phyloP scores from a whole-genome alignment of 2,329 filamentous ascomycete species.

The Neobulgaria alba region DNA sequence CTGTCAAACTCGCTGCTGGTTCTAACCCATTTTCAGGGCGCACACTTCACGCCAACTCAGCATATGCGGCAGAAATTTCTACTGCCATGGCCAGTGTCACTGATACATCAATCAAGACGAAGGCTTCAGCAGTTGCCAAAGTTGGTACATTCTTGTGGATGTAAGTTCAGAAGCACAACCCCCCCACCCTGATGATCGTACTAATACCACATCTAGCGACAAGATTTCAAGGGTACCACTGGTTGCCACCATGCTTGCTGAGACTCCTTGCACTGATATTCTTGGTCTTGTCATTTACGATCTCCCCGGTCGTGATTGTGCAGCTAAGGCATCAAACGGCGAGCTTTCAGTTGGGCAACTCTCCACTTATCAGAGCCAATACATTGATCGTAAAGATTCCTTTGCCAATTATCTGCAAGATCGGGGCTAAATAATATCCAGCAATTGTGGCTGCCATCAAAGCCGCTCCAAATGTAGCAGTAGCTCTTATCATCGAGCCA shows the following conservation, averaged over 20 bases:
- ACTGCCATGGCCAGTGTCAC: slow-evolving; percentile 43
- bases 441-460: slow-evolving; percentile 23
- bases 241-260: slow-evolving; percentile 37
- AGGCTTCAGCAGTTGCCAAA: slow-evolving; percentile 31
- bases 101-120: slow-evolving; percentile 40
- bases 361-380: slow-evolving; percentile 43
- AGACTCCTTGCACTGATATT: slow-evolving; percentile 38
- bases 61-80: slow-evolving; percentile 48
- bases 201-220: slow-evolving; percentile 28
- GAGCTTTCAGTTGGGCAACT: slow-evolving; percentile 45
- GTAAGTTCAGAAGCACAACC: slow-evolving; percentile 8
- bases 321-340: slow-evolving; percentile 48
- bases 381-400: slow-evolving; percentile 36
- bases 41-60: slow-evolving; percentile 43
- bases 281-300: slow-evolving; percentile 45
- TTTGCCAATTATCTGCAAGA: background rate
- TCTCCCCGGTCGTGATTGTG: slow-evolving; percentile 50
- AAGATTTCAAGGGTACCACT: slow-evolving; percentile 40
- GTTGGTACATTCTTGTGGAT: slow-evolving; percentile 43
- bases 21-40: slow-evolving; percentile 44
- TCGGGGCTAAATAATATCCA: slow-evolving; percentile 10
- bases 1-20: slow-evolving; percentile 18
- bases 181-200: background rate
- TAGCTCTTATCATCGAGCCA: slow-evolving; percentile 37
- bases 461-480: slow-evolving; percentile 14